Evolutionary conservation across 1,284 basidiomycete species (phyloP), one percentile per base, ranked within the genome.

Genomic region (Limonomyces culmigenus): DNA sequence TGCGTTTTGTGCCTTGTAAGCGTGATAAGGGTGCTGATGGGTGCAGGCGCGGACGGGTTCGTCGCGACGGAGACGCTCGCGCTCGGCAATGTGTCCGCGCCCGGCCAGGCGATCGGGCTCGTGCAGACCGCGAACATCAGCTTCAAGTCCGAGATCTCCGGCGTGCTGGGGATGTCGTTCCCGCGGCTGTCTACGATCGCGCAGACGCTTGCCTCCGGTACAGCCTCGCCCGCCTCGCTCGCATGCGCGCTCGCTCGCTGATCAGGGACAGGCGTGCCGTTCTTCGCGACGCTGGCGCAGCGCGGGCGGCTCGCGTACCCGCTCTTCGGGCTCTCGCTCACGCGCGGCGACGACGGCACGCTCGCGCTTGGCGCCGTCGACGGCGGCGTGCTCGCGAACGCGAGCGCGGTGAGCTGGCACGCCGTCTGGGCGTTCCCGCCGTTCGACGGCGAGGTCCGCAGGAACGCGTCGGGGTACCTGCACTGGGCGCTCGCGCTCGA

Each of bases 401-500:
- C 59, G 3, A 71, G 61, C 39, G 44, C 60, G 11, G 72, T 85
- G 25, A 62, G 62, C 33, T 85, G 80, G 80, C 75, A 75, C 42
- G 64, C 69, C 35, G 77, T 85, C 2, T 67, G 73, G 13, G 67
- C 80, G 8, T 85, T 85, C 47, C 60, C 70, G 19, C 80, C 80
- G 2, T 58, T 77, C 39, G 60, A 57, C 3, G 50, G 54, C 2
- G 65, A 69, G 40, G n/a, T n/a, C n/a, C n/a, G n/a, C n/a, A 64
- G 55, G 40, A 75, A 72, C 43, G 50, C 59, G 12, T 73, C 80
- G 0, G 76, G 73, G 43, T 91, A 89, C 48, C 61, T 89, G 20
- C 76, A 80, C 42, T 92, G 87, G 87, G 67, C 73, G 0, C 67
- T 88, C 35, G 68, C 70, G 4, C 53, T 92, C 29, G 52, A 63